Conservation (phyloP, 2,329 filamentous ascomycete species). For the Tolypocladium pustulatum region DNA sequence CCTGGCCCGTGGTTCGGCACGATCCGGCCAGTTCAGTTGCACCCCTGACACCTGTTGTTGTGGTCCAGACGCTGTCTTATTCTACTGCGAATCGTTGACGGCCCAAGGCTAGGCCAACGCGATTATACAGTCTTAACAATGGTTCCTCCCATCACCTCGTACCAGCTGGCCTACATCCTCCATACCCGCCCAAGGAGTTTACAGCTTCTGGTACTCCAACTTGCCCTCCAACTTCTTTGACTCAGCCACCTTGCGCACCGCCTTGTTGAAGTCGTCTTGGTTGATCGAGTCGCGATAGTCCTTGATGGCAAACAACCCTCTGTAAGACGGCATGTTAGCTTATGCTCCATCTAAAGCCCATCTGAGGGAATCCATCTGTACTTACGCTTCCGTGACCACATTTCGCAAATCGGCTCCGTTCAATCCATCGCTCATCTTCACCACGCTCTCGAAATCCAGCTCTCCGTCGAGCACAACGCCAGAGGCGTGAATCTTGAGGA, state of each 20-base stretch:
- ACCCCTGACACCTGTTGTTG: background rate
- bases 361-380: constrained; percentile 12
- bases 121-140: background rate
- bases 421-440: constrained; percentile 98
- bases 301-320: constrained; percentile 95
- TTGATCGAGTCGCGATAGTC: constrained; percentile 93
- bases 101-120: background rate
- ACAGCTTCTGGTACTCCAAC: constrained; percentile 94
- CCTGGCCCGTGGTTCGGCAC: background rate
- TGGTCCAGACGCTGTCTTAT: background rate
- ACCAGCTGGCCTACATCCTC: background rate
- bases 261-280: constrained; percentile 99
- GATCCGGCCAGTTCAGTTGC: background rate
- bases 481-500: constrained; percentile 91
- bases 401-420: constrained; percentile 97
- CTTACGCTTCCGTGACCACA: constrained; percentile 96
- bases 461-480: constrained; percentile 86
- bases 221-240: constrained; percentile 98
- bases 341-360: too few relatives aligned
- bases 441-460: constrained; percentile 96
- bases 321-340: constrained; percentile 21
- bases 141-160: background rate
- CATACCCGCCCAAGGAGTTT: constrained; percentile 14
- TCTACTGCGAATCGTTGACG: background rate
- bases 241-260: constrained; percentile 93